These are phyloP conservation scores for Malania oleifera DNA, from an alignment of 164 flowering plant genomes.

Conservation along the genomic window DNA sequence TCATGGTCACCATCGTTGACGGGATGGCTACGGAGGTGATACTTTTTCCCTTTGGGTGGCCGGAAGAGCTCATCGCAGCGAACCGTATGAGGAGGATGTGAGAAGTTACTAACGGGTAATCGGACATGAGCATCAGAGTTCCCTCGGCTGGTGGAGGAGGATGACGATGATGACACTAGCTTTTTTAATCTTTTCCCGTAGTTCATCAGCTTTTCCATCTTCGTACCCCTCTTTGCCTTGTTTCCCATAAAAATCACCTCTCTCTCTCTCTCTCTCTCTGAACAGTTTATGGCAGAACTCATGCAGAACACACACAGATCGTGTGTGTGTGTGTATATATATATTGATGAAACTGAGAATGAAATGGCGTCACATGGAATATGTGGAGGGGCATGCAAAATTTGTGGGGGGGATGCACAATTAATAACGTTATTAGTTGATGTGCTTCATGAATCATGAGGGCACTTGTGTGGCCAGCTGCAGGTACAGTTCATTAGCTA, in stretches of 20 bases:
- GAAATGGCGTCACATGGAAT: background rate
- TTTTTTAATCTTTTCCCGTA: constrained; percentile 21
- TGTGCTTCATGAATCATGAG: no score
- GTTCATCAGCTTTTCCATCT: constrained; percentile 26
- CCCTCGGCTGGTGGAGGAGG: background rate
- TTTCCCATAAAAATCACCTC: constrained; percentile 8
- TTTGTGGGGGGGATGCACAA: no score
- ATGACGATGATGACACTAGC: constrained; percentile 4
- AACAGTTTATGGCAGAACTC: background rate
- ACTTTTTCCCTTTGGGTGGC: constrained; percentile 5
- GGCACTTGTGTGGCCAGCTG: no score
- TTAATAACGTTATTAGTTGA: no score
- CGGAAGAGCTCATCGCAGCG: constrained; percentile 30
- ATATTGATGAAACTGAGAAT: background rate
- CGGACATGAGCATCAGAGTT: no score
- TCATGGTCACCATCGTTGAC: background rate
- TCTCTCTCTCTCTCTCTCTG: background rate
- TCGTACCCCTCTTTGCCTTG: constrained; percentile 4
- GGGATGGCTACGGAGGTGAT: no score
- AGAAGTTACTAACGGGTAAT: background rate
- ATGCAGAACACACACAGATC: no score
- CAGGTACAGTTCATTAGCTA: no score
- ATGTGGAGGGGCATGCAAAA: background rate
- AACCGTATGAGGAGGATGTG: constrained; percentile 14
- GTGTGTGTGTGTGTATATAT: background rate